Evolutionary conservation across 2,329 filamentous ascomycete species (phyloP).

Genomic region (Dothideomycetes sp.): DNA sequence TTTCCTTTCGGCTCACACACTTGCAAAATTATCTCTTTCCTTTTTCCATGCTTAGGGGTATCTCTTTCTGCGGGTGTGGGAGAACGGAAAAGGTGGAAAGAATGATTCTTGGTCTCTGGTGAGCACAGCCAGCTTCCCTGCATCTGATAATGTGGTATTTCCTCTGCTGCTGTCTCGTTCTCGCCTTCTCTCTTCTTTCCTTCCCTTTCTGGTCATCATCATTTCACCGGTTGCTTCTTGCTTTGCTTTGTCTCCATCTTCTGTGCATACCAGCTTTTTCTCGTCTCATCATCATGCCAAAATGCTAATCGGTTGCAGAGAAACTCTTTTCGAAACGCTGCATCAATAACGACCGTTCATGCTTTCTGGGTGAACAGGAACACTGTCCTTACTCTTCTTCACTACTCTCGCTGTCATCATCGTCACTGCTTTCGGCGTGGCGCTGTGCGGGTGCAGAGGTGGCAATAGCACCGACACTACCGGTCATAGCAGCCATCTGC

Average conservation of each 20-base stretch:
- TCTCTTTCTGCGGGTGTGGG: slow-evolving; percentile 3
- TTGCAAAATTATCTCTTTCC: not conserved
- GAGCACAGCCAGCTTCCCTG: no score
- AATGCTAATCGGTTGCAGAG: no score
- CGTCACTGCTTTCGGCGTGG: slow-evolving; percentile 38
- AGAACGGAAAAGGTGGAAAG: not conserved
- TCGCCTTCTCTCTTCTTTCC: not conserved
- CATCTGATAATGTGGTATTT: not conserved
- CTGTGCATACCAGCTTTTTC: slow-evolving; percentile 5
- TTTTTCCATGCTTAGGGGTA: slow-evolving; percentile 6
- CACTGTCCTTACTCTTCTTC: slow-evolving; percentile 31
- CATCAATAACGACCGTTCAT: no score
- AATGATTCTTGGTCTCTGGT: no score
- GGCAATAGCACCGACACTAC: not conserved
- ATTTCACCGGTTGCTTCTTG: slow-evolving; percentile 1
- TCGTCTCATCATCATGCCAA: slow-evolving; percentile 10
- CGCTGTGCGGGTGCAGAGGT: slow-evolving; percentile 6
- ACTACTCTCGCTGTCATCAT: slow-evolving; percentile 43
- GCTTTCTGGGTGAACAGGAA: no score
- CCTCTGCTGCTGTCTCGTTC: not conserved
- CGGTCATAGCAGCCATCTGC: slow-evolving; percentile 36
- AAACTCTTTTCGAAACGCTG: no score
- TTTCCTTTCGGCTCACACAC: not conserved
- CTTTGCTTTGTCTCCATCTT: slow-evolving; percentile 5
- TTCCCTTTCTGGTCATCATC: slow-evolving; percentile 2